These are phyloP conservation scores for Funneliformis geosporum DNA, from an alignment of 192 early-diverging fungal genomes.

Conservation along the genomic window DNA sequence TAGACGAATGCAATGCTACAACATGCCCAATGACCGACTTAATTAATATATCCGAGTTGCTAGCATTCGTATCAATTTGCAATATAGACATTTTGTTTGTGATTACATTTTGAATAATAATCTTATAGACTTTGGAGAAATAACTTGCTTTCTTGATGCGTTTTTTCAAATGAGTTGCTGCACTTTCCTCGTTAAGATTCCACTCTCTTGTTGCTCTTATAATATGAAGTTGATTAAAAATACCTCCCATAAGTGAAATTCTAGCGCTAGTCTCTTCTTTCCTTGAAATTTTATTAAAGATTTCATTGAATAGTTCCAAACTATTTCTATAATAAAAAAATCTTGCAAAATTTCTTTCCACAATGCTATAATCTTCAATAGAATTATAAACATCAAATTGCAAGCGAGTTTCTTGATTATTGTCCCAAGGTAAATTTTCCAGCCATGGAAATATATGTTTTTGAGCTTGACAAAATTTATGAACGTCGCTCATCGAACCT, in stretches of 20 bases:
- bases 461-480: constrained; percentile 16
- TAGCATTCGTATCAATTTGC: neutral
- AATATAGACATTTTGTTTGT: neutral
- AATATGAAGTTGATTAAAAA: neutral
- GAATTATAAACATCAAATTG: constrained; percentile 30
- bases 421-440: neutral
- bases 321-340: neutral
- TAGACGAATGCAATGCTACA: constrained; percentile 4
- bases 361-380: neutral
- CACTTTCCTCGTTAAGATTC: neutral
- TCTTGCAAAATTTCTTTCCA: neutral
- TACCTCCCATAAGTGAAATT: neutral
- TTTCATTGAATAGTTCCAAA: neutral
- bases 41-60: constrained; percentile 11
- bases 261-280: neutral
- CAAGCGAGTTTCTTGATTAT: neutral
- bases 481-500: constrained; percentile 5
- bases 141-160: neutral
- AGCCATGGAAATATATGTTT: neutral
- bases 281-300: neutral
- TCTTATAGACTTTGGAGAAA: neutral
- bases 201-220: constrained; percentile 24
- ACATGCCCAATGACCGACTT: constrained; percentile 21
- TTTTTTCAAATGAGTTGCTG: too few relatives aligned
- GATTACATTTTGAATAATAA: neutral